Evolutionary conservation across 768 basidiomycete species (phyloP).

Genomic region (Boletus coccyginus): DNA sequence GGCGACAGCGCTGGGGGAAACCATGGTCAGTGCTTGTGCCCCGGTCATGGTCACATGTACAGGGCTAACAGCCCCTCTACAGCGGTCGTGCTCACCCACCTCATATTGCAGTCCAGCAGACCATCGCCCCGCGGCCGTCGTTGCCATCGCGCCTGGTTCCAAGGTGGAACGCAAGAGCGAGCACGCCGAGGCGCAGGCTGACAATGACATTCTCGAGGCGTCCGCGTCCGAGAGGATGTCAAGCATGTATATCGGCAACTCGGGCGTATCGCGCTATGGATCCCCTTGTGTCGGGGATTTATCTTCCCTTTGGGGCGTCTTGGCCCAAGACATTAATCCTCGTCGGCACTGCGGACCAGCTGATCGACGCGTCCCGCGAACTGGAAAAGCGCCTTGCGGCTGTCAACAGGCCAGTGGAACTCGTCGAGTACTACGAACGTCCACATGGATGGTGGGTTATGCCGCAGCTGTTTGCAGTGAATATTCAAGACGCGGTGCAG

Average conservation of each 20-base stretch:
- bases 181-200: background rate
- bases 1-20: conserved; percentile 29
- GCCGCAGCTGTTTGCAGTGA: conserved; percentile 11
- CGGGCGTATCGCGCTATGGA: conserved; percentile 6
- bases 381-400: conserved; percentile 5
- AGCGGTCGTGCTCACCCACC: conserved; percentile 5
- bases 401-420: conserved; percentile 6
- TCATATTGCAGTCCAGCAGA: conserved; percentile 51
- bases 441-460: conserved; percentile 26
- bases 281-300: conserved; percentile 19
- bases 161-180: conserved; percentile 3
- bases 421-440: conserved; percentile 23
- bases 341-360: conserved; percentile 16
- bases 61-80: background rate
- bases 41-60: no score
- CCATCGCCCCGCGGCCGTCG: conserved; percentile 52
- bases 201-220: background rate
- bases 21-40: conserved; percentile 13
- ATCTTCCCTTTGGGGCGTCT: conserved; percentile 9
- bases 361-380: conserved; percentile 10
- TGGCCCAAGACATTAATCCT: conserved; percentile 26
- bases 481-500: conserved; percentile 9
- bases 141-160: conserved; percentile 49
- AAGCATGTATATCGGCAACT: conserved; percentile 10
- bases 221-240: background rate